Conservation (phyloP, 352 stramenopile species). For the Aphanomyces cochlioides region DNA sequence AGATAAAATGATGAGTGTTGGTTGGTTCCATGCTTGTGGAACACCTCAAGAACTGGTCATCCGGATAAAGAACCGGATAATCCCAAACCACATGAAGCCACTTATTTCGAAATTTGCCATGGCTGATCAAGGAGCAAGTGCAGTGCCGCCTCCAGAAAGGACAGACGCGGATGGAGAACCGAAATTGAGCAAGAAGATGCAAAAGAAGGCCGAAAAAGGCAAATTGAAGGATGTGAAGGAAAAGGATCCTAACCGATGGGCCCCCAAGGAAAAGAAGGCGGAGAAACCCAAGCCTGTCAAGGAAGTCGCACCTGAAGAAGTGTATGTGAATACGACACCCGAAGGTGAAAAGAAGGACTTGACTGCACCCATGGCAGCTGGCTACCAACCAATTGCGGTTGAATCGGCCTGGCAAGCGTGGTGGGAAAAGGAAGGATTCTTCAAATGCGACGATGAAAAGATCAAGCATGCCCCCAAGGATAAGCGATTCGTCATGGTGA, state of each 20-base stretch:
- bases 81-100: background rate
- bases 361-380: slow-evolving; percentile 60
- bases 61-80: background rate
- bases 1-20: too few relatives aligned
- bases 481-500: slow-evolving; percentile 98
- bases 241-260: slow-evolving; percentile 91
- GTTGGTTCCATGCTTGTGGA: background rate
- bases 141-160: background rate
- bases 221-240: slow-evolving; percentile 90
- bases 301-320: slow-evolving; percentile 40
- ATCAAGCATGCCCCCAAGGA: slow-evolving; percentile 65
- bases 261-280: slow-evolving; percentile 83
- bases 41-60: background rate
- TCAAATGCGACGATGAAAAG: slow-evolving; percentile 87
- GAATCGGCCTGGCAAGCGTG: slow-evolving; percentile 98
- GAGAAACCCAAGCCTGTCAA: slow-evolving; percentile 67
- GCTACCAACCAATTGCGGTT: slow-evolving; percentile 96
- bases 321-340: slow-evolving; percentile 92
- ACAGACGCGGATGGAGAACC: slow-evolving; percentile 36
- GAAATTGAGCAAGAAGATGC: slow-evolving; percentile 94
- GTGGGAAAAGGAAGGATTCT: slow-evolving; percentile 97
- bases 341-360: slow-evolving; percentile 96
- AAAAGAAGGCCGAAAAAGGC: slow-evolving; percentile 93
- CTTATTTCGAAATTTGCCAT: too few relatives aligned
- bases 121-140: too few relatives aligned